A percentile compares a stretch with the other conserved stretches of the same genome.
These are phyloP conservation scores for Penicillium canescens DNA, from an alignment of 495 filamentous ascomycete genomes.

Conservation along the genomic window DNA sequence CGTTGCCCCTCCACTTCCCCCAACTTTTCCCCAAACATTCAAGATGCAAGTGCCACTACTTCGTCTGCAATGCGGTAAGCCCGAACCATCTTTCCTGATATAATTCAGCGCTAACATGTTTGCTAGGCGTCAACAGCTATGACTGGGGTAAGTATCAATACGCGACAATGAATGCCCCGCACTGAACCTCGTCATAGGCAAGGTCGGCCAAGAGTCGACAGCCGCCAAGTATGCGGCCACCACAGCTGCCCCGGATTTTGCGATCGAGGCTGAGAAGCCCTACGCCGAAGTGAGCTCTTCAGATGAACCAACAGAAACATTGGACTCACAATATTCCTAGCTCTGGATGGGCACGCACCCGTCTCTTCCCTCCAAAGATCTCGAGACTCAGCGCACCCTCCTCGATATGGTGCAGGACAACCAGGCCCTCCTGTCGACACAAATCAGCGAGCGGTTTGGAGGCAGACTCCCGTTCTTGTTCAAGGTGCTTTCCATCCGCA, in stretches of 20 bases:
- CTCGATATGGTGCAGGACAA: conserved; percentile 91
- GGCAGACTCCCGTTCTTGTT: conserved; percentile 91
- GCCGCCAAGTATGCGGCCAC: conserved; percentile 76
- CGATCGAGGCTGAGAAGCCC: conserved; percentile 72
- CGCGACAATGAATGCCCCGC: conserved; percentile 19
- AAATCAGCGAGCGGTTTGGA: conserved; percentile 70
- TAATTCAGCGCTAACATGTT: conserved; percentile 1
- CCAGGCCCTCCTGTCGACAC: conserved; percentile 70
- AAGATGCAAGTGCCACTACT: conserved; percentile 83
- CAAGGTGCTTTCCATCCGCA: conserved; percentile 92
- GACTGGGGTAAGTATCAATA: conserved; percentile 74
- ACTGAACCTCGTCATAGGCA: conserved; percentile 50
- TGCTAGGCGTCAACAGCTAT: conserved; percentile 86
- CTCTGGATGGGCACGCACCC: conserved; percentile 99
- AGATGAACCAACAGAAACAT: conserved; percentile 7
- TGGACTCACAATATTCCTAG: conserved; percentile 41
- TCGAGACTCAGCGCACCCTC: conserved; percentile 79
- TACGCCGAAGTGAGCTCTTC: conserved; percentile 74
- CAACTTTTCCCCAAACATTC: conserved; percentile 12
- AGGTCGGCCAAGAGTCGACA: conserved; percentile 73
- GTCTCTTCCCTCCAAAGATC: conserved; percentile 87
- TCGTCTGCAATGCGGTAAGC: conserved; percentile 85
- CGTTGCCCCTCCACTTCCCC: conserved; percentile 14
- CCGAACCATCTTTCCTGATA: not conserved
- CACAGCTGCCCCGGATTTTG: conserved; percentile 67